Percentiles rank a stretch among this genome's conserved stretches.
phyloP scores from a whole-genome alignment of 768 basidiomycete genomes.

The Termitomyces bulborhizus region DNA sequence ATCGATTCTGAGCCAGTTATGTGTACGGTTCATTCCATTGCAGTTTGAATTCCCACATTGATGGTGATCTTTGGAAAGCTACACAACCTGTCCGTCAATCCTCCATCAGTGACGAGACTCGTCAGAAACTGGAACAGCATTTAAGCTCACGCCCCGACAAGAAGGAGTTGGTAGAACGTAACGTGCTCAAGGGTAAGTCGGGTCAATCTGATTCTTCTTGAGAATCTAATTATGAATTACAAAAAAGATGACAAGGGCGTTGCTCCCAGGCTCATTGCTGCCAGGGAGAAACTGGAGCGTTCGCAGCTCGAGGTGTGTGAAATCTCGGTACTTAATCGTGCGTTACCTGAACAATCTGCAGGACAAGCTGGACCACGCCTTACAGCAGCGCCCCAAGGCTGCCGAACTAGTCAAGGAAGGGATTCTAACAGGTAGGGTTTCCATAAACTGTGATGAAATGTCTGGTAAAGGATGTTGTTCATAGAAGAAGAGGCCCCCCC shows the following conservation, averaged over 20 bases:
- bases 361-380: slow-evolving; percentile 59
- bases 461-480: not conserved
- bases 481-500: slow-evolving; percentile 21
- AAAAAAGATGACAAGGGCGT: slow-evolving; percentile 51
- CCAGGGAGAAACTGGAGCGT: slow-evolving; percentile 50
- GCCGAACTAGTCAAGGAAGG: slow-evolving; percentile 62
- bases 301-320: slow-evolving; percentile 55
- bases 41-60: not conserved
- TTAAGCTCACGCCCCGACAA: slow-evolving; percentile 39
- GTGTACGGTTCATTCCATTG: slow-evolving; percentile 1
- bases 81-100: slow-evolving; percentile 6
- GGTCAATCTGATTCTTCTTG: not conserved
- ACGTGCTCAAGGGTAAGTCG: slow-evolving; percentile 57
- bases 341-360: slow-evolving; percentile 16
- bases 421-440: slow-evolving; percentile 37
- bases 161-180: slow-evolving; percentile 39
- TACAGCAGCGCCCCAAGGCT: slow-evolving; percentile 51
- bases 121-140: slow-evolving; percentile 45
- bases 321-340: too few relatives aligned
- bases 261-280: slow-evolving; percentile 54
- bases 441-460: not conserved
- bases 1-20: not conserved
- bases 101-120: slow-evolving; percentile 20
- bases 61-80: not conserved
- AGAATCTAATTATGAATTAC: not conserved